These are phyloP conservation scores for Dothidotthia symphoricarpi DNA, from an alignment of 2,329 filamentous ascomycete genomes.

Conservation along the genomic window DNA sequence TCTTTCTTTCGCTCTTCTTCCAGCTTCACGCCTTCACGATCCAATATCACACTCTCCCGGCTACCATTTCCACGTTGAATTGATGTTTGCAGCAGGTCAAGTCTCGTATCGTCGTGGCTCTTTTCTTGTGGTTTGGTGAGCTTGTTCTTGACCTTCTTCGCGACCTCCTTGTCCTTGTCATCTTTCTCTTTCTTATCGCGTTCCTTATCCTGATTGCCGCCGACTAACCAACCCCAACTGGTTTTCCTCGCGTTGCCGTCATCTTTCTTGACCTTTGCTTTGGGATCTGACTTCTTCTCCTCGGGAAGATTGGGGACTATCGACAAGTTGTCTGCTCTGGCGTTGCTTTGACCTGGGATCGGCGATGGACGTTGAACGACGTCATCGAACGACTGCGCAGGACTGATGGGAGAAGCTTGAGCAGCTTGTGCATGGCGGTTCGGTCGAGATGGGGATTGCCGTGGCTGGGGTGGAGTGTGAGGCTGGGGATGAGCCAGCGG, in stretches of 20 bases:
- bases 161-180: constrained; percentile 40
- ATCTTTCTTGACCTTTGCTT: constrained; percentile 68
- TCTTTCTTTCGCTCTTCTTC: constrained; percentile 83
- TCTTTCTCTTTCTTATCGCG: constrained; percentile 54
- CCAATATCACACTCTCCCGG: constrained; percentile 79
- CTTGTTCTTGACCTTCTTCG: constrained; percentile 57
- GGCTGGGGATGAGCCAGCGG: constrained; percentile 9
- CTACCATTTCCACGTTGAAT: constrained; percentile 66
- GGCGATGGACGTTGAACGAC: constrained; percentile 65
- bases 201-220: constrained; percentile 69
- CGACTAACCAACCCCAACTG: constrained; percentile 75
- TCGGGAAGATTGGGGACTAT: constrained; percentile 73
- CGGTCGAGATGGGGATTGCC: constrained; percentile 23
- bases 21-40: constrained; percentile 72
- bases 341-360: constrained; percentile 64
- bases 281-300: constrained; percentile 73
- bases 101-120: constrained; percentile 71
- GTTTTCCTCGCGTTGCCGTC: constrained; percentile 70
- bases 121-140: constrained; percentile 60
- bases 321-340: constrained; percentile 71
- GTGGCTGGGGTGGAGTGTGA: constrained; percentile 17
- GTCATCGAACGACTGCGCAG: constrained; percentile 59
- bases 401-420: constrained; percentile 41
- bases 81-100: constrained; percentile 84
- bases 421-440: constrained; percentile 34